Base-by-base conservation (phyloP, 2,329 filamentous ascomycete genomes). In the Penicillium sclerotigenum region DNA sequence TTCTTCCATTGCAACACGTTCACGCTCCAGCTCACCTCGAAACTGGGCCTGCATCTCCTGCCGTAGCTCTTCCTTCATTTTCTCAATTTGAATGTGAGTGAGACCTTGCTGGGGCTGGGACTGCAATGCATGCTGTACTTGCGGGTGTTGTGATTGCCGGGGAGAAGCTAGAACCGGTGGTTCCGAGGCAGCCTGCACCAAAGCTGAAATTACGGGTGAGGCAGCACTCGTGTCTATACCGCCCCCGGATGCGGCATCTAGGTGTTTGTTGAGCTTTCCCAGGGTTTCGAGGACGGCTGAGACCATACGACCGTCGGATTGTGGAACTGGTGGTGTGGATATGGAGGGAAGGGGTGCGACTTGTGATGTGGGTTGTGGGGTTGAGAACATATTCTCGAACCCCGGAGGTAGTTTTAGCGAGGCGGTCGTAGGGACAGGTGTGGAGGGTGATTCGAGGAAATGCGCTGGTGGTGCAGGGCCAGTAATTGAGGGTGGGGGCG, bases 321-420 rank as follows among this genome's bases (percentile, higher is more conserved):
- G 58, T 22, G 64, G 53, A 16, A 41, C 48, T 9, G 63, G 33
- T 14, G 56, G 52, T 46, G 59, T 47, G 29, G 59, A 53, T 36
- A 28, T 51, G 29, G 37, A 47, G 10, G 41, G 48, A 38, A 45
- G 38, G 22, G 29, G 28, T 51, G 51, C 7, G 31, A 49, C 36
- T 48, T 37, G 40, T 45, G 38, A 45, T 14, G 55, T 52, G 6
- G 53, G 31, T 45, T 50, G 51, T 10, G 60, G 65, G 28, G 59
- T 68, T 7, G 65, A 60, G 55, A 75, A 76, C 70, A 76, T 74
- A 11, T 66, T 71, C 31, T 74, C 73, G 50, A 73, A 76, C 1
- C 73, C 73, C 16, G 72, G 70, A 1, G 73, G 73, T 24, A 75
- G 52, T 31, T 47, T 66, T 52, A 52, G 58, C n/a, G 46, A 29